Conservation (phyloP, 352 stramenopile species). For the Pythium apleroticum region DNA sequence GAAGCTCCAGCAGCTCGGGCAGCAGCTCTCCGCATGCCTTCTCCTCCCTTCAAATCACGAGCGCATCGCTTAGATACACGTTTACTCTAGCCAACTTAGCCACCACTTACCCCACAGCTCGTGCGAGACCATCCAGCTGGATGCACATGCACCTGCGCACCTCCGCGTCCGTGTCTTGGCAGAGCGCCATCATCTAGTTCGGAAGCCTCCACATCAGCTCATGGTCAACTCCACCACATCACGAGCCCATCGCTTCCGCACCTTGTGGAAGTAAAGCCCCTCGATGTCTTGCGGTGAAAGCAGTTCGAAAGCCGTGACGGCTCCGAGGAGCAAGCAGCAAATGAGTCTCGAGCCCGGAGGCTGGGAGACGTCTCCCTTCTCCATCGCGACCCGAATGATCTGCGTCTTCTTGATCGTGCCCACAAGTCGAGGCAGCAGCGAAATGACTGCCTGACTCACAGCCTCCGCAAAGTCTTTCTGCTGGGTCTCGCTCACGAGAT, state of each 20-base stretch:
- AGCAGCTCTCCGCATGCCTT: slow-evolving; percentile 67
- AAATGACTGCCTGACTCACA: slow-evolving; percentile 59
- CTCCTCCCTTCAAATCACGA: slow-evolving; percentile 39
- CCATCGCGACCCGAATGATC: slow-evolving; percentile 82
- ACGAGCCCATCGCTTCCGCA: slow-evolving; percentile 11
- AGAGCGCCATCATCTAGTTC: slow-evolving; percentile 79
- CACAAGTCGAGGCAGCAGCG: slow-evolving; percentile 53
- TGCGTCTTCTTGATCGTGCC: slow-evolving; percentile 77
- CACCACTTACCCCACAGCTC: slow-evolving; percentile 61
- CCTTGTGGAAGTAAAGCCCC: slow-evolving; percentile 81
- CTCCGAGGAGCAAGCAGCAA: slow-evolving; percentile 71
- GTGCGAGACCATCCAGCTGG: slow-evolving; percentile 69
- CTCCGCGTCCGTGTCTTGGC: slow-evolving; percentile 83
- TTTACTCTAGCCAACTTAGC: too few species aligned
- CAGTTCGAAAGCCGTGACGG: slow-evolving; percentile 69
- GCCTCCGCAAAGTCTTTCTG: slow-evolving; percentile 76
- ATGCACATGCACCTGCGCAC: slow-evolving; percentile 84
- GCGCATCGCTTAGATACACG: neutral
- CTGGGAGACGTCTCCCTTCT: slow-evolving; percentile 83
- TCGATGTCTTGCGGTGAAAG: slow-evolving; percentile 73
- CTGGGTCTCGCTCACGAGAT: slow-evolving; percentile 73
- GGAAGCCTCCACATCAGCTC: neutral
- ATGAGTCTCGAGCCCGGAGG: slow-evolving; percentile 73
- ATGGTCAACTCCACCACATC: neutral
- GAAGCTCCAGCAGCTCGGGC: slow-evolving; percentile 67